These are phyloP conservation scores for Lojkania enalia DNA, from an alignment of 2,329 filamentous ascomycete genomes.

Conservation along the genomic window DNA sequence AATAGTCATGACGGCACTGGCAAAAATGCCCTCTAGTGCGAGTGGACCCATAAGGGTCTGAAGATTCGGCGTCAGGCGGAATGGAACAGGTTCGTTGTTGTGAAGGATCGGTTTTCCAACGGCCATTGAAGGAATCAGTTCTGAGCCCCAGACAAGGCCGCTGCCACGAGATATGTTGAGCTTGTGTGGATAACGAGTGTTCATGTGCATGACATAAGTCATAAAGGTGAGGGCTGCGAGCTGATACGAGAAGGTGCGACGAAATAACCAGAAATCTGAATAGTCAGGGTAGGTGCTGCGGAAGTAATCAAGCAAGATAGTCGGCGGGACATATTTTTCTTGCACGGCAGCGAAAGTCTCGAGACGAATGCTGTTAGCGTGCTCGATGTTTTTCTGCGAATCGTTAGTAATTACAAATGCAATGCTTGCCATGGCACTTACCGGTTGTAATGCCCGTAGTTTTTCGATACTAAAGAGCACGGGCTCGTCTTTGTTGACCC, in stretches of 20 bases:
- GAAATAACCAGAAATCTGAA: slow-evolving; percentile 97
- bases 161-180: slow-evolving; percentile 84
- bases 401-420: slow-evolving; percentile 15
- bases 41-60: slow-evolving; percentile 96
- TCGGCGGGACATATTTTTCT: slow-evolving; percentile 86
- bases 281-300: slow-evolving; percentile 84
- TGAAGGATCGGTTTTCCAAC: slow-evolving; percentile 84
- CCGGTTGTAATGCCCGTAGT: slow-evolving; percentile 66
- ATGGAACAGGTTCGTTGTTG: slow-evolving; percentile 93
- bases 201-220: slow-evolving; percentile 98
- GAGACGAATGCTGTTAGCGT: slow-evolving; percentile 71
- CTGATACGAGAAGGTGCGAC: slow-evolving; percentile 94
- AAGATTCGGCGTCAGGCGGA: slow-evolving; percentile 94
- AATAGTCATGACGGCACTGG: slow-evolving; percentile 94
- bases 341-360: slow-evolving; percentile 96
- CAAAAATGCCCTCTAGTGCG: slow-evolving; percentile 93
- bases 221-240: slow-evolving; percentile 94
- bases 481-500: slow-evolving; percentile 91
- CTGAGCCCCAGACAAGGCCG: slow-evolving; percentile 94
- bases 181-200: slow-evolving; percentile 93
- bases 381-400: slow-evolving; percentile 67
- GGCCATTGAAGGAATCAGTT: slow-evolving; percentile 89
- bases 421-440: slow-evolving; percentile 27
- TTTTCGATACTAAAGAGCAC: slow-evolving; percentile 96
- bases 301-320: slow-evolving; percentile 85